Evolutionary conservation across 805 yeast genomes (phyloP).

Genomic region (Babjeviella inositovora): DNA sequence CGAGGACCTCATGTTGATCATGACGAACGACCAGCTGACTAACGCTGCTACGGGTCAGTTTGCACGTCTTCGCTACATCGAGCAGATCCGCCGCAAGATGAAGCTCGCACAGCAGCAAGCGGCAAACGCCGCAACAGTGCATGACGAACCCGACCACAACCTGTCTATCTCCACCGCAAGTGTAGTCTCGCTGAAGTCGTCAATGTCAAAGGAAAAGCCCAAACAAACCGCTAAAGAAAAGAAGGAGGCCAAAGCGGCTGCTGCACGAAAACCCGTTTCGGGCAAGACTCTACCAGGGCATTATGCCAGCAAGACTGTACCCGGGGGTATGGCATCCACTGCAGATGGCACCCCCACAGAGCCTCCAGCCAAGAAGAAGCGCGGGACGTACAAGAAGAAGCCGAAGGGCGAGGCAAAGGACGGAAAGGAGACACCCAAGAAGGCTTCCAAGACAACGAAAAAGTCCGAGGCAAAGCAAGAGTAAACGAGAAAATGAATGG

Average conservation of each 20-base stretch:
- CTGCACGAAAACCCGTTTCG: constrained; percentile 7
- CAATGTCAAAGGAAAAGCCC: constrained; percentile 77
- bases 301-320: constrained; percentile 2
- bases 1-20: constrained; percentile 75
- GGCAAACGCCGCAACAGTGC: constrained; percentile 3
- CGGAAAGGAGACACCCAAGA: too few relatives aligned
- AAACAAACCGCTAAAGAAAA: constrained; percentile 47
- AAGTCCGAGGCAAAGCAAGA: too few relatives aligned
- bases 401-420: too few relatives aligned
- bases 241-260: constrained; percentile 21
- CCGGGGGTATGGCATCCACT: constrained; percentile 1
- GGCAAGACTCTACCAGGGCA: constrained; percentile 12
- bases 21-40: constrained; percentile 23
- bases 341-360: constrained; percentile 4
- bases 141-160: constrained; percentile 16
- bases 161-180: constrained; percentile 16
- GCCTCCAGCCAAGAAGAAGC: constrained; percentile 9
- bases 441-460: too few relatives aligned
- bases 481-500: too few relatives aligned
- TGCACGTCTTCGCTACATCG: constrained; percentile 1
- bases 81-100: constrained; percentile 14
- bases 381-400: constrained; percentile 10
- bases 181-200: constrained; percentile 47
- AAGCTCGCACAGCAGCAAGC: constrained; percentile 6
- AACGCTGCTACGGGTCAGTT: constrained; percentile 20